Evolutionary conservation across 768 basidiomycete species (phyloP).

Genomic region (Mycena crocata): DNA sequence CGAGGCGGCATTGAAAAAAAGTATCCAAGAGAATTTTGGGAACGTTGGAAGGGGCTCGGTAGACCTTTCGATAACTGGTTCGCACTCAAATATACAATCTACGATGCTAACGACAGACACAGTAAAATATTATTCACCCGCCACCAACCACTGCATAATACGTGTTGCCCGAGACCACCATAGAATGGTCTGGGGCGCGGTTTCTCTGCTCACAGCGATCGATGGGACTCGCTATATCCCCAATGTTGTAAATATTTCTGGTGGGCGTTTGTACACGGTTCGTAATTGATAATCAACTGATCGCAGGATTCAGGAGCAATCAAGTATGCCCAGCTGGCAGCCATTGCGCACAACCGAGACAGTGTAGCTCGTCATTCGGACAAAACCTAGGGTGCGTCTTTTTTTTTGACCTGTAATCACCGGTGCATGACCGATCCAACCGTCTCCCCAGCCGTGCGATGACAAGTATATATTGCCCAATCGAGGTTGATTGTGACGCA

Average conservation of each 20-base stretch:
- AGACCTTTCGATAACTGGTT: slow-evolving; percentile 77
- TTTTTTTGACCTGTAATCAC: no score
- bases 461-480: no score
- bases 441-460: no score
- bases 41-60: slow-evolving; percentile 90
- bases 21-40: no score
- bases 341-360: slow-evolving; percentile 78
- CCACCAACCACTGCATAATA: slow-evolving; percentile 86
- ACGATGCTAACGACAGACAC: neutral
- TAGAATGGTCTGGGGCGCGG: slow-evolving; percentile 80
- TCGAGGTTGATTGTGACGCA: no score
- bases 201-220: slow-evolving; percentile 76
- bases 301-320: slow-evolving; percentile 77
- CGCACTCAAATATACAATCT: slow-evolving; percentile 22
- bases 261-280: slow-evolving; percentile 54
- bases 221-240: slow-evolving; percentile 74
- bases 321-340: slow-evolving; percentile 84
- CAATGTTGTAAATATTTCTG: slow-evolving; percentile 83
- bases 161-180: slow-evolving; percentile 88
- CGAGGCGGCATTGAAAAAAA: no score
- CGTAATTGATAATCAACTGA: no score
- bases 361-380: slow-evolving; percentile 77
- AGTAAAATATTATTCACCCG: slow-evolving; percentile 93
- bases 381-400: no score
- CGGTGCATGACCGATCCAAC: no score